Evolutionary conservation across 1,284 basidiomycete genomes (phyloP).

Genomic region (Sporisorium exsertum): DNA sequence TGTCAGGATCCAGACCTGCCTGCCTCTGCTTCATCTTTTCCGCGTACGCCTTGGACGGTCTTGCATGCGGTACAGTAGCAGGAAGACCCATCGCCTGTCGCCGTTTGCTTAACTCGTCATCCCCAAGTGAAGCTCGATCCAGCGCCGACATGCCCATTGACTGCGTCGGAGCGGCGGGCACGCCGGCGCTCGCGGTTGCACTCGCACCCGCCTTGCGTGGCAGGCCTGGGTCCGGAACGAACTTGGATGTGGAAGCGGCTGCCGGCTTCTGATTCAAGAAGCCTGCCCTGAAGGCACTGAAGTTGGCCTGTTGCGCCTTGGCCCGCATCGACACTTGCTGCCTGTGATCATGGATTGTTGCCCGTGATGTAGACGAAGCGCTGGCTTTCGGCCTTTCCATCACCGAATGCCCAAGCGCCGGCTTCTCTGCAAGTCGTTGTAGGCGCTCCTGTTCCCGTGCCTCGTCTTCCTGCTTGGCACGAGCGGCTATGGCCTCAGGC

Average conservation of each 20-base stretch:
- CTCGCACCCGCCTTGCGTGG: conserved; percentile 11
- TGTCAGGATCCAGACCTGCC: conserved; percentile 7
- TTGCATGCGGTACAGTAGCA: conserved; percentile 62
- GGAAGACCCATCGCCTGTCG: conserved; percentile 53
- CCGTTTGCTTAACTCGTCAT: conserved; percentile 44
- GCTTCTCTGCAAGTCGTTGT: conserved; percentile 26
- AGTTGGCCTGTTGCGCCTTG: conserved; percentile 32
- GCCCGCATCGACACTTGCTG: conserved; percentile 8
- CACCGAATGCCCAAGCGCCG: conserved; percentile 42
- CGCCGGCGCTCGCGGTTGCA: neutral
- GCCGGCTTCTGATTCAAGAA: conserved; percentile 51
- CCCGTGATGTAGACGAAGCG: neutral
- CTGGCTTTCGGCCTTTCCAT: conserved; percentile 22
- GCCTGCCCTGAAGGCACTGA: conserved; percentile 62
- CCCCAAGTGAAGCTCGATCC: conserved; percentile 53
- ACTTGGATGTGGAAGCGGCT: conserved; percentile 1
- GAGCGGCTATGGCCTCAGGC: conserved; percentile 33
- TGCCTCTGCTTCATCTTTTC: conserved; percentile 52
- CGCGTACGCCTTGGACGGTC: conserved; percentile 66
- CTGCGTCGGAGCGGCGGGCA: conserved; percentile 34
- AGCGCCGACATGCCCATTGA: conserved; percentile 63
- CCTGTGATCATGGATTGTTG: neutral
- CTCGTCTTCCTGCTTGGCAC: conserved; percentile 30
- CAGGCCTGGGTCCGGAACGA: conserved; percentile 22
- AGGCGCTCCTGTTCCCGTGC: conserved; percentile 23